Conservation (phyloP, 2,329 filamentous ascomycete species). For the Pseudopyricularia cyperi region DNA sequence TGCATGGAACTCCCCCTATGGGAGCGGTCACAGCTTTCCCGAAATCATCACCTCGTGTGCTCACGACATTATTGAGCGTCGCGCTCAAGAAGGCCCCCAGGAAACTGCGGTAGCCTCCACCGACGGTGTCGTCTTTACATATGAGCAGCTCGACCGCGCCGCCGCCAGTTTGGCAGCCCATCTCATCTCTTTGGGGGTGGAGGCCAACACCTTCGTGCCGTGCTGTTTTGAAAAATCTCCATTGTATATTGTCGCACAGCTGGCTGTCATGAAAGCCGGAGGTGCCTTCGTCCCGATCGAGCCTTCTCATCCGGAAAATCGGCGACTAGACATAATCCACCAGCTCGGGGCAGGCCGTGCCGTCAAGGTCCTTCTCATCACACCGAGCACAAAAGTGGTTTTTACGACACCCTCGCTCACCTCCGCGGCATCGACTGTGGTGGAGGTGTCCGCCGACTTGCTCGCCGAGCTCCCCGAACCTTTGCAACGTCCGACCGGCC, state of each 20-base stretch:
- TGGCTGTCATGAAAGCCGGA: background rate
- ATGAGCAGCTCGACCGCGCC: background rate
- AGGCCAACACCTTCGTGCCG: background rate
- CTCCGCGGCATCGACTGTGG: constrained; percentile 14
- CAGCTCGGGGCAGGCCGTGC: constrained; percentile 27
- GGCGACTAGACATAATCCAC: constrained; percentile 21
- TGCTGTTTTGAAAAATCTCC: background rate
- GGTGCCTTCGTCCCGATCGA: constrained; percentile 27
- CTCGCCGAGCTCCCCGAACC: background rate
- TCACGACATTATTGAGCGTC: background rate
- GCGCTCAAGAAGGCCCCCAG: background rate
- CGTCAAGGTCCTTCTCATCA: constrained; percentile 26
- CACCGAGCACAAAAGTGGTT: constrained; percentile 25
- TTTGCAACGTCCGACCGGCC: constrained; percentile 1
- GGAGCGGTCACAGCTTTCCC: background rate
- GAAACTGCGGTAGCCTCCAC: background rate
- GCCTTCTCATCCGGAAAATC: constrained; percentile 20
- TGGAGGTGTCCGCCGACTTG: constrained; percentile 11
- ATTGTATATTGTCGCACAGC: background rate
- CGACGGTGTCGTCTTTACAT: constrained; percentile 6
- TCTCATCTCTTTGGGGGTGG: constrained; percentile 13
- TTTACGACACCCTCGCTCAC: constrained; percentile 24
- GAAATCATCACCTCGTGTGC: background rate
- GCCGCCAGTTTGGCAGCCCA: background rate
- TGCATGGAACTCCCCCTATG: background rate